Conservation (phyloP, 2,329 filamentous ascomycete species). For the Talaromyces rugulosus region DNA sequence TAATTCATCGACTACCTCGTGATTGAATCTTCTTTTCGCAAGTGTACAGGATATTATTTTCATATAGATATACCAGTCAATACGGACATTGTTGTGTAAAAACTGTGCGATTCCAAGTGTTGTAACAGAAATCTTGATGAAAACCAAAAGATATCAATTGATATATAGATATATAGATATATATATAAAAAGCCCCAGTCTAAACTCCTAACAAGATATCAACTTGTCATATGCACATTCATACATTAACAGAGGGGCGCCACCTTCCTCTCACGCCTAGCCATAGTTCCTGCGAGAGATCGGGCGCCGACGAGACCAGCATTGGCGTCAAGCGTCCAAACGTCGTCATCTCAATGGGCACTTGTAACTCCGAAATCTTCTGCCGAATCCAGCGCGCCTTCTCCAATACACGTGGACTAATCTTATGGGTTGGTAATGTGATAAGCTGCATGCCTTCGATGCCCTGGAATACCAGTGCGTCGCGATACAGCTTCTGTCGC, state of each 20-base stretch:
- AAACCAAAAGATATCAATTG: too few relatives aligned
- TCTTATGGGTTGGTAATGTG: constrained; percentile 18
- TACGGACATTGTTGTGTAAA: neutral
- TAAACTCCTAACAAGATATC: neutral
- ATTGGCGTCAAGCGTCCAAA: neutral
- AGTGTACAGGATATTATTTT: neutral
- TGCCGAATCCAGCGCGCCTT: constrained; percentile 8
- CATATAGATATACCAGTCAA: neutral
- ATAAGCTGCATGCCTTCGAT: constrained; percentile 28
- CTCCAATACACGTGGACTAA: constrained; percentile 16
- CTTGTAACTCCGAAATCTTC: constrained; percentile 13
- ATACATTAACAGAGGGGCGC: neutral
- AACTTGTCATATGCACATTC: neutral
- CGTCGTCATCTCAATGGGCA: neutral
- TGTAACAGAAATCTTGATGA: neutral
- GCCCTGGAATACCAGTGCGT: constrained; percentile 24
- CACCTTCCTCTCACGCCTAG: neutral
- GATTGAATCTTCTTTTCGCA: neutral
- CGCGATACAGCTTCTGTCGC: constrained; percentile 22
- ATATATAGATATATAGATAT: too few relatives aligned
- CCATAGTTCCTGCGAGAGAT: constrained; percentile 7
- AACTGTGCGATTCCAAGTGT: neutral
- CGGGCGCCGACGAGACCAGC: constrained; percentile 7
- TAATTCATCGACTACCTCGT: neutral
- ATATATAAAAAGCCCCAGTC: neutral